phyloP scores from a whole-genome alignment of 192 early-diverging fungal species.

The Umbelopsis ramanniana region DNA sequence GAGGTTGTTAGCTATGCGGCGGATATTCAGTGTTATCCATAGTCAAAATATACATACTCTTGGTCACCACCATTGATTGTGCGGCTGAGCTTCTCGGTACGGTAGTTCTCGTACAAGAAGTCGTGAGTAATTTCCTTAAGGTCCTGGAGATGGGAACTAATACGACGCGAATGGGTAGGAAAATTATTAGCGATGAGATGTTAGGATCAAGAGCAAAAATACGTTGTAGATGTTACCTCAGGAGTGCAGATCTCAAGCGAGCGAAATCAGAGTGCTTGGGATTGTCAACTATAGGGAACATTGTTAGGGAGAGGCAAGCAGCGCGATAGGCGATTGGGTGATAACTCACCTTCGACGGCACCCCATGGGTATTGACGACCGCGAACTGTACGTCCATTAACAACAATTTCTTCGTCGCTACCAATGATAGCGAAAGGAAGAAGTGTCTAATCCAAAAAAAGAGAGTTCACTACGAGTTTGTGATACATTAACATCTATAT shows the following conservation, averaged over 20 bases:
- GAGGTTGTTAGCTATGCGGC: background rate
- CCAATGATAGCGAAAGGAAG: conserved; percentile 97
- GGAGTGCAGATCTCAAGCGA: conserved; percentile 86
- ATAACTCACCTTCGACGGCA: conserved; percentile 71
- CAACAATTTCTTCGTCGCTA: conserved; percentile 86
- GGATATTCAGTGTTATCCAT: background rate
- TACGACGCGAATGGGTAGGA: background rate
- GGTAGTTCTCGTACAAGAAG: conserved; percentile 95
- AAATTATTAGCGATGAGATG: background rate
- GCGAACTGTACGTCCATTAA: conserved; percentile 88
- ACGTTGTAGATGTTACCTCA: conserved; percentile 55
- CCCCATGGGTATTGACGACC: conserved; percentile 97
- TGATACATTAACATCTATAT: background rate
- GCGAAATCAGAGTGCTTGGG: conserved; percentile 97
- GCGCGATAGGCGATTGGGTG: background rate
- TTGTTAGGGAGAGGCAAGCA: background rate
- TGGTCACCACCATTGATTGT: conserved; percentile 56
- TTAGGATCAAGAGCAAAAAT: background rate
- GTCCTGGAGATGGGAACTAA: conserved; percentile 95
- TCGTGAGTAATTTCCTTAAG: conserved; percentile 96
- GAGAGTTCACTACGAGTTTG: background rate
- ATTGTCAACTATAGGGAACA: conserved; percentile 76
- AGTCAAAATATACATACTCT: conserved; percentile 27
- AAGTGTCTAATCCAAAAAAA: conserved; percentile 44
- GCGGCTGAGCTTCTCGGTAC: conserved; percentile 83